phyloP scores from a whole-genome alignment of 2,329 filamentous ascomycete species.

The Cyphellophora attinorum region DNA sequence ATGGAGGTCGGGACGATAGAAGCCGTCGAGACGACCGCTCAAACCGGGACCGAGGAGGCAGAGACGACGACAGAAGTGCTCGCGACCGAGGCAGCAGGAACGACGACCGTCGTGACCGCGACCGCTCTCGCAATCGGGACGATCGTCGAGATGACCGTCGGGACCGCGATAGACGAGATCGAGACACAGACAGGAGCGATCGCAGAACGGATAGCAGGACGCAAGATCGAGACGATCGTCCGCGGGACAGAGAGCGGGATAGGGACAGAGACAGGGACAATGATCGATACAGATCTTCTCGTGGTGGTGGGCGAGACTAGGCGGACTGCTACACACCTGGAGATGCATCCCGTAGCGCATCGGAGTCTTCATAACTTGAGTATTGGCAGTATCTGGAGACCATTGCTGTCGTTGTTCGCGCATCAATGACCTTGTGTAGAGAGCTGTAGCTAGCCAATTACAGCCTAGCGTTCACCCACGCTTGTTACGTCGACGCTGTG shows the following conservation, averaged over 20 bases:
- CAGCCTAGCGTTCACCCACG: too few relatives aligned
- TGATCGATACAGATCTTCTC: too few relatives aligned
- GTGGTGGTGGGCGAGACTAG: too few relatives aligned
- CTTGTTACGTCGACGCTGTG: too few relatives aligned
- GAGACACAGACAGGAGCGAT: constrained; percentile 9
- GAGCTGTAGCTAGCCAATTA: too few relatives aligned
- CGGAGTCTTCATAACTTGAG: too few relatives aligned
- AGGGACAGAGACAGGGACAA: too few relatives aligned
- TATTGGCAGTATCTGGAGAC: too few relatives aligned
- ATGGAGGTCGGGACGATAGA: constrained; percentile 11
- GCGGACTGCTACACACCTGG: too few relatives aligned
- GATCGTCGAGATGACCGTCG: constrained; percentile 9
- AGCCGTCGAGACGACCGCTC: constrained; percentile 9
- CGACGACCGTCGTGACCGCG: constrained; percentile 9
- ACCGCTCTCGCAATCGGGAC: constrained; percentile 8
- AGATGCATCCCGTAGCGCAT: too few relatives aligned
- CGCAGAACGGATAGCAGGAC: not conserved
- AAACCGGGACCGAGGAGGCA: constrained; percentile 8
- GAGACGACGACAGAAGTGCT: constrained; percentile 3
- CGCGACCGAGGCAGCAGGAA: constrained; percentile 6
- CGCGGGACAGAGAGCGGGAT: constrained; percentile 15
- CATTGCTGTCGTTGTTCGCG: too few relatives aligned
- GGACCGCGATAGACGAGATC: constrained; percentile 8
- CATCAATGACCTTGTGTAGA: too few relatives aligned
- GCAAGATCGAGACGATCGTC: not conserved